phyloP scores from a whole-genome alignment of 257 asterid genomes.

The Nicotiana benthamiana region DNA sequence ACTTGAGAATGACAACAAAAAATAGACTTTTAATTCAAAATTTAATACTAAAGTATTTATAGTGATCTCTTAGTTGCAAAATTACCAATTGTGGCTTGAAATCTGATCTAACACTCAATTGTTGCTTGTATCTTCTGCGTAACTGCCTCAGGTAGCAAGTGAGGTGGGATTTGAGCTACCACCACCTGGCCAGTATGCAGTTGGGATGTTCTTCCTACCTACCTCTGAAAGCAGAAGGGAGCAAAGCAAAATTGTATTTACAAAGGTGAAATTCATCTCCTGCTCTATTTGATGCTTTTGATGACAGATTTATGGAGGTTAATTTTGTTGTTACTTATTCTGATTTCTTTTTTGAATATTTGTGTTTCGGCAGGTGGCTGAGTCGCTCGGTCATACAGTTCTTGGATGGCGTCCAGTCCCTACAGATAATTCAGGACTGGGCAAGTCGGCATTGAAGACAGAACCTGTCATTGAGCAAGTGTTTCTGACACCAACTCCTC shows the following conservation, averaged over 20 bases:
- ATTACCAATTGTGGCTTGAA: not conserved
- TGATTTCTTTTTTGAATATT: not conserved
- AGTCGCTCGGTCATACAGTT: conserved; percentile 92
- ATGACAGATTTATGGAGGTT: not conserved
- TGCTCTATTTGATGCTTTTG: not conserved
- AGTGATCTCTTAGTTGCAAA: not conserved
- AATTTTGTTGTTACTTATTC: not conserved
- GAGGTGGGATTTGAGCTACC: conserved; percentile 84
- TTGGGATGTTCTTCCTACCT: conserved; percentile 99
- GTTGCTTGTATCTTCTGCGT: not conserved
- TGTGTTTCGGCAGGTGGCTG: conserved; percentile 63
- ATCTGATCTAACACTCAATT: not conserved
- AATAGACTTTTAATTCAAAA: not conserved
- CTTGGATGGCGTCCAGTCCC: conserved; percentile 97
- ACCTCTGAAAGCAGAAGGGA: conserved; percentile 83
- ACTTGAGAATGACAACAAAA: not conserved
- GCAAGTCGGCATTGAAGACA: conserved; percentile 88
- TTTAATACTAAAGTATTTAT: not conserved
- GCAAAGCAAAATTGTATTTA: conserved; percentile 78
- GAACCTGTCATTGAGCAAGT: conserved; percentile 97
- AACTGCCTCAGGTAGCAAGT: conserved; percentile 47
- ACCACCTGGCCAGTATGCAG: conserved; percentile 84
- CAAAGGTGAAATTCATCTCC: conserved; percentile 43
- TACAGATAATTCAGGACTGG: conserved; percentile 90
- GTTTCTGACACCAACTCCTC: conserved; percentile 74